Evolutionary conservation across 169 alveolate genomes (phyloP), one percentile per base, ranked within the genome.

Genomic region (Theileria equi): DNA sequence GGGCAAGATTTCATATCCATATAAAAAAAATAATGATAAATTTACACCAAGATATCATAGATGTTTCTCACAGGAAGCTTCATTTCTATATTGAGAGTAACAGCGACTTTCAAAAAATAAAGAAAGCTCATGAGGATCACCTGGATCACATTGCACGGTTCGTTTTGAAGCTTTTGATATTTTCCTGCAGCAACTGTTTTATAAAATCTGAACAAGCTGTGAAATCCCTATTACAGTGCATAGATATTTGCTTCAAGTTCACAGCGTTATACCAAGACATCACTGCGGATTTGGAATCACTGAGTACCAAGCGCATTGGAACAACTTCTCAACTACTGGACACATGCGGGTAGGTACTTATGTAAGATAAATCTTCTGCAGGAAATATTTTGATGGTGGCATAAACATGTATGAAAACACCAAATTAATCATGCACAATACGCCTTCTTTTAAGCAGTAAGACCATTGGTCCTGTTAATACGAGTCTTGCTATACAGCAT

Each of bases 51-150:
- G 44, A 50, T 19, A 62, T 67, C 7, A 45, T 67, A 11, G 79
- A 57, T 23, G 19, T 29, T 11, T 25, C 26, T 17, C 47, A 40
- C 43, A 35, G 26, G 36, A 5, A 73, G 49, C 62, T 73, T 21
- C 43, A 50, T 26, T 29, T 34, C 4, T 36, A 26, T 28, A 21
- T 53, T 35, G 23, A 10, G 59, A 35, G 63, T 10, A 31, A 61
- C 31, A 57, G 32, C 1, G 32, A 25, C 31, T 73, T 50, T 49
- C 64, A 48, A 28, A 52, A 28, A 23, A 73, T 73, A 25, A 73
- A 50, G 29, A 34, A 53, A 28, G 63, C 36, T 17, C 83, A 73
- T 21, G 69, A 73, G 47, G 31, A n/a, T 28, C 58, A 73, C 41
- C 48, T 57, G 16, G 1, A 19, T 45, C 23, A n/a, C 13, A 61